A percentile compares a stretch with the other conserved stretches of the same genome.
Conservation (phyloP, 495 filamentous ascomycete species). For the Haplographium delicatum region DNA sequence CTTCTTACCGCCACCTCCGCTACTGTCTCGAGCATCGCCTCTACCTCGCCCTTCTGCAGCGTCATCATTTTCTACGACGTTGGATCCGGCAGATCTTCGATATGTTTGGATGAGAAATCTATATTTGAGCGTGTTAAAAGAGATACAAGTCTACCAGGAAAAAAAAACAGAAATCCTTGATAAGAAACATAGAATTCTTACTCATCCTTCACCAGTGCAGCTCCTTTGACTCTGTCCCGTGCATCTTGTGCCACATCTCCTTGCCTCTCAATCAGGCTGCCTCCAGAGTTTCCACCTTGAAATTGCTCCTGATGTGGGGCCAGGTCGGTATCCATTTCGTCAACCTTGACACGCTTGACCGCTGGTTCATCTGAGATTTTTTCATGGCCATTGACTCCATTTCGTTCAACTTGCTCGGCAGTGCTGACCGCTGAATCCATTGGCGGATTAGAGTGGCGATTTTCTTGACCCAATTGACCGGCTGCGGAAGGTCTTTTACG, state of each 20-base stretch:
- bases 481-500: conserved; percentile 20
- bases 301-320: no score
- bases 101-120: conserved; percentile 17
- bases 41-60: conserved; percentile 49
- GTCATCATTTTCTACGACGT: conserved; percentile 57
- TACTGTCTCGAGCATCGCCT: conserved; percentile 21
- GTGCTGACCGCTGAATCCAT: conserved; percentile 30
- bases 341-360: conserved; percentile 55
- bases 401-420: conserved; percentile 30
- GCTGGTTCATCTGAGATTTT: conserved; percentile 40
- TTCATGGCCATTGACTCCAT: conserved; percentile 11
- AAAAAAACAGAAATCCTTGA: neutral
- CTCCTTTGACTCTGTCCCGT: conserved; percentile 56
- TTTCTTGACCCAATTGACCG: conserved; percentile 1
- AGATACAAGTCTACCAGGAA: no score
- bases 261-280: neutral
- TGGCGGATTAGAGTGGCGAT: conserved; percentile 22
- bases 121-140: no score
- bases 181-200: conserved; percentile 35
- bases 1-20: conserved; percentile 37
- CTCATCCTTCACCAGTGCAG: conserved; percentile 83
- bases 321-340: no score
- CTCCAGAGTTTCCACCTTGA: conserved; percentile 32
- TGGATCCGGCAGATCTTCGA: neutral
- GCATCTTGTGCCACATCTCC: conserved; percentile 20